Evolutionary conservation across 805 yeast genomes (phyloP), one percentile per base, ranked within the genome.

Genomic region (Kluyveromyces siamensis): DNA sequence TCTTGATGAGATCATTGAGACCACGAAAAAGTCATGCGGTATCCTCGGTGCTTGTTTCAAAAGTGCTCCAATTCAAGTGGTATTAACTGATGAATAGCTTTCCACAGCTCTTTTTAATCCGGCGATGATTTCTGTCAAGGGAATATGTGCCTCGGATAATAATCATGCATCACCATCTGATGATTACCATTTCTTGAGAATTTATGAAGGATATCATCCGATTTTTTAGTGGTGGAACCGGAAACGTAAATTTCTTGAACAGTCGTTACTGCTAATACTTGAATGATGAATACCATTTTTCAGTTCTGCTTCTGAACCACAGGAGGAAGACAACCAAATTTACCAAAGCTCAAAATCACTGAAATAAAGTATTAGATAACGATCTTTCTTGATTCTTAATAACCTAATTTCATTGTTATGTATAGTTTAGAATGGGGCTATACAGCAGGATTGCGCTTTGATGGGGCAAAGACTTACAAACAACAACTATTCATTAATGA

Each of bases 151-250:
- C 84, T 70, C 71, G 85, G 86, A 82, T 78, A 72, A 72, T 56
- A 46, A 70, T 80, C 96, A 87, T 87, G 96, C 96, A 87, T 87
- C 95, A 87, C 96, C 96, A 87, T 84, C 96, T 87, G 96, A 87
- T 63, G 14, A 18, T 27, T 16, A n/a, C 38, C 27, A 37, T 19
- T 16, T 36, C 21, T 41, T 4, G 33, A 27, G 42, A 17, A 35
- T 44, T 40, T 27, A 37, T 43, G 42, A 43, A 19, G 27, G 25
- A 41, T 35, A n/a, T 35, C 27, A 41, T 11, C 27, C 25, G 33
- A 37, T 37, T 33, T 35, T 37, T 38, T 25, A 37, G 33, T 21
- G 52, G 72, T 81, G 89, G 14, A 7, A 83, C 83, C 89, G 83
- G 68, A 77, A 69, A 70, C 68, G 14, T 30, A 11, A 30, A 30